Percentiles rank a stretch among this genome's conserved stretches.
Evolutionary conservation across 148 eudicot species (phyloP).

Genomic region (Vaccinium vitisidaea): DNA sequence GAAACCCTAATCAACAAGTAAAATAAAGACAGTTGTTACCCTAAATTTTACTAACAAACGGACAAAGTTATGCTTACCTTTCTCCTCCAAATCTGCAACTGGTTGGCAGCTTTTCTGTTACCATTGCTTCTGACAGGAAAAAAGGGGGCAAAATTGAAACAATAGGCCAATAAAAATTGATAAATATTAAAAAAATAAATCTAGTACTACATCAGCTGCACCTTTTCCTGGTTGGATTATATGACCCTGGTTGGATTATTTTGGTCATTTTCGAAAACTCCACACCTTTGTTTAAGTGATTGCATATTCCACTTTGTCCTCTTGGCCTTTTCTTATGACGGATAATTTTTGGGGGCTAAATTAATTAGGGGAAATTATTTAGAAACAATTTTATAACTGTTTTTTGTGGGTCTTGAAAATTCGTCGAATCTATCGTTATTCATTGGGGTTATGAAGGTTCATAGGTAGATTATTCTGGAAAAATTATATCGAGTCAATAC

Average conservation of each 20-base stretch:
- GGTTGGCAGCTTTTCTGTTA: constrained; percentile 28
- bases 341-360: not conserved
- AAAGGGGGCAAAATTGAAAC: not conserved
- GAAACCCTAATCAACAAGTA: too few species aligned
- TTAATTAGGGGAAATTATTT: not conserved
- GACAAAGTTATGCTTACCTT: constrained; percentile 10
- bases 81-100: constrained; percentile 12
- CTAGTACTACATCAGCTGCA: constrained; percentile 3
- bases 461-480: not conserved
- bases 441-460: not conserved
- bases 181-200: constrained; percentile 8
- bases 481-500: not conserved
- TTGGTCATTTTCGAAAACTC: constrained; percentile 27
- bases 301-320: constrained; percentile 21
- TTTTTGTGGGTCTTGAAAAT: not conserved
- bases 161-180: not conserved
- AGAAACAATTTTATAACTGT: not conserved
- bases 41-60: constrained; percentile 7
- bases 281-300: constrained; percentile 9
- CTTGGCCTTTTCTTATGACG: not conserved
- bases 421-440: not conserved
- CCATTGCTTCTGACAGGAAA: constrained; percentile 17
- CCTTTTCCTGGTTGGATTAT: constrained; percentile 17
- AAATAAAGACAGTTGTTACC: constrained; percentile 14
- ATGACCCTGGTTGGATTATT: constrained; percentile 15